Conservation (phyloP, 2,329 filamentous ascomycete genomes). For the Penicillium rolfsii region DNA sequence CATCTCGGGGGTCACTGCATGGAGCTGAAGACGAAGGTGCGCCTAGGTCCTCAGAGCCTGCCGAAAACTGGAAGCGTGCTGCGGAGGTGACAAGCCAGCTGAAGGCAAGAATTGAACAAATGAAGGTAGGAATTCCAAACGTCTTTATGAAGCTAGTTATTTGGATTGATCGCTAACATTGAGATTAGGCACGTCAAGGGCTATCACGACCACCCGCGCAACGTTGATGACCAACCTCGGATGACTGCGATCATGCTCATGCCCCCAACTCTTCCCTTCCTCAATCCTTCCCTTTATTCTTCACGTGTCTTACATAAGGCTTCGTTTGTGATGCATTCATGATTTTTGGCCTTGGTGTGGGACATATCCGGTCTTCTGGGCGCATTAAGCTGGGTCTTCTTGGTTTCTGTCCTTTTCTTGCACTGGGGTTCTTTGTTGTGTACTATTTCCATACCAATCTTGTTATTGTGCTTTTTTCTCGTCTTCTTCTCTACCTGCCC, state of each 20-base stretch:
- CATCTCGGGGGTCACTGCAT: slow-evolving; percentile 41
- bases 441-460: slow-evolving; percentile 23
- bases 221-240: slow-evolving; percentile 37
- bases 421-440: slow-evolving; percentile 8
- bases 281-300: slow-evolving; percentile 20
- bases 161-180: background rate
- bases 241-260: slow-evolving; percentile 31
- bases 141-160: too few species aligned
- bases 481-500: slow-evolving; percentile 1
- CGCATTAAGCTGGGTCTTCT: slow-evolving; percentile 1
- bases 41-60: slow-evolving; percentile 55
- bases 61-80: slow-evolving; percentile 95
- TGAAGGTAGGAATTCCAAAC: slow-evolving; percentile 66
- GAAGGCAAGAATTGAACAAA: slow-evolving; percentile 96
- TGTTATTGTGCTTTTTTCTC: slow-evolving; percentile 10
- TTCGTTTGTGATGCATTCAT: slow-evolving; percentile 16
- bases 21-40: slow-evolving; percentile 41
- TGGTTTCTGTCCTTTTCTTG: slow-evolving; percentile 6
- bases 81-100: slow-evolving; percentile 97
- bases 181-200: slow-evolving; percentile 50
- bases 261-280: slow-evolving; percentile 18
- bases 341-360: slow-evolving; percentile 1
- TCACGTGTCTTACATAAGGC: slow-evolving; percentile 20
- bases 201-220: slow-evolving; percentile 43
- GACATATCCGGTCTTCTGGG: background rate